Evolutionary conservation across 2,329 filamentous ascomycete genomes (phyloP).

Genomic region (Orbilia blumenaviensis): DNA sequence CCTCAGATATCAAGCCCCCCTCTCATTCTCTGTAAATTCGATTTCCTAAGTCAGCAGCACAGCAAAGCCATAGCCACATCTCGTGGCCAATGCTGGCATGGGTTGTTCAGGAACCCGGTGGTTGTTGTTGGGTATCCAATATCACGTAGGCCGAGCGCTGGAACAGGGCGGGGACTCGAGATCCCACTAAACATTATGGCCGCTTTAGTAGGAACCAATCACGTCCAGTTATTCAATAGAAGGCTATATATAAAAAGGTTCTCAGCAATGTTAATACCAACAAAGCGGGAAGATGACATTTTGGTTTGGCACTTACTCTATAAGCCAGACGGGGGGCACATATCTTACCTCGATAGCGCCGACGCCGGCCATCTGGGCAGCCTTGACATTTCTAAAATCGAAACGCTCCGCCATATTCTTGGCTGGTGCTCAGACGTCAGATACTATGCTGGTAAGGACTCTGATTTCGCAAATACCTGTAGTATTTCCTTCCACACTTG

Average conservation of each 20-base stretch:
- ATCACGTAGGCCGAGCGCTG: not conserved
- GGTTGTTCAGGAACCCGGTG: conserved; percentile 42
- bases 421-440: conserved; percentile 49
- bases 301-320: conserved; percentile 56
- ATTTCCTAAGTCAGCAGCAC: conserved; percentile 14
- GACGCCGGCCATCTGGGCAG: conserved; percentile 3
- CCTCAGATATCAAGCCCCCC: not conserved
- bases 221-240: conserved; percentile 31
- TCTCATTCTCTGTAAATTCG: conserved; percentile 14
- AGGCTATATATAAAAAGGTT: conserved; percentile 55
- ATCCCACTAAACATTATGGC: conserved; percentile 56
- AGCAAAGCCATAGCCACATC: not conserved
- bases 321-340: conserved; percentile 9
- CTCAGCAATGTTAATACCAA: conserved; percentile 51
- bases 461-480: too few relatives aligned
- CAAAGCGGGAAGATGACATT: conserved; percentile 10
- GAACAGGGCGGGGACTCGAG: conserved; percentile 49
- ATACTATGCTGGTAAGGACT: conserved; percentile 50
- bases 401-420: conserved; percentile 26
- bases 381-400: conserved; percentile 1
- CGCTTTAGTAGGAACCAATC: conserved; percentile 25
- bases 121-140: conserved; percentile 50
- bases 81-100: conserved; percentile 36
- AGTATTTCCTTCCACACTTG: too few relatives aligned
- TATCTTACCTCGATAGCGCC: conserved; percentile 25